Evolutionary conservation across 257 asterid genomes (phyloP).

Genomic region (Penstemon newberryi): DNA sequence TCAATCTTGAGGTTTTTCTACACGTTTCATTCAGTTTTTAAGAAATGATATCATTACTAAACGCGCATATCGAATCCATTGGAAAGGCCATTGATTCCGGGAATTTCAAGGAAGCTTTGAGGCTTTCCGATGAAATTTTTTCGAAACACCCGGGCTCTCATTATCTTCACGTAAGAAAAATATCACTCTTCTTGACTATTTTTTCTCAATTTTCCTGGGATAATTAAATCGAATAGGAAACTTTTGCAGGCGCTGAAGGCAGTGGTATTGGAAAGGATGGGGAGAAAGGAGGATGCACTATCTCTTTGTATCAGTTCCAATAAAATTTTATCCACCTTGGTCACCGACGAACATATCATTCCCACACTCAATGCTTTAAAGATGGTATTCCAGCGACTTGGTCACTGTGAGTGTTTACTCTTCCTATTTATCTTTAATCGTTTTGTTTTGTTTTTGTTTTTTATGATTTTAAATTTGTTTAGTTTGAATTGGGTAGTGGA

Average conservation of each 20-base stretch:
- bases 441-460: conserved; percentile 7
- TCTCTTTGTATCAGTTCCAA: conserved; percentile 78
- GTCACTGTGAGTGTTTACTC: conserved; percentile 58
- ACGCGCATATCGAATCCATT: conserved; percentile 36
- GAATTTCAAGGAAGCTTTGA: conserved; percentile 88
- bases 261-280: conserved; percentile 79
- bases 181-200: background rate
- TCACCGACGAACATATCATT: conserved; percentile 47
- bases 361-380: conserved; percentile 90
- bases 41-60: no score
- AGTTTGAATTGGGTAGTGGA: conserved; percentile 61
- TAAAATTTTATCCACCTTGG: conserved; percentile 54
- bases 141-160: conserved; percentile 81
- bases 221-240: background rate
- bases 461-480: background rate
- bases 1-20: no score
- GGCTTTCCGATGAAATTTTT: conserved; percentile 65
- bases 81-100: conserved; percentile 96
- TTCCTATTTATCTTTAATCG: background rate
- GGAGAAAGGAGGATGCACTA: conserved; percentile 80
- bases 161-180: conserved; percentile 65
- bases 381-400: conserved; percentile 92
- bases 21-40: no score
- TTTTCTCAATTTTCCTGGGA: no score
- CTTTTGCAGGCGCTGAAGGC: conserved; percentile 80